Evolutionary conservation across 805 yeast species (phyloP).

Genomic region (Saccharomycopsis guyanensis): DNA sequence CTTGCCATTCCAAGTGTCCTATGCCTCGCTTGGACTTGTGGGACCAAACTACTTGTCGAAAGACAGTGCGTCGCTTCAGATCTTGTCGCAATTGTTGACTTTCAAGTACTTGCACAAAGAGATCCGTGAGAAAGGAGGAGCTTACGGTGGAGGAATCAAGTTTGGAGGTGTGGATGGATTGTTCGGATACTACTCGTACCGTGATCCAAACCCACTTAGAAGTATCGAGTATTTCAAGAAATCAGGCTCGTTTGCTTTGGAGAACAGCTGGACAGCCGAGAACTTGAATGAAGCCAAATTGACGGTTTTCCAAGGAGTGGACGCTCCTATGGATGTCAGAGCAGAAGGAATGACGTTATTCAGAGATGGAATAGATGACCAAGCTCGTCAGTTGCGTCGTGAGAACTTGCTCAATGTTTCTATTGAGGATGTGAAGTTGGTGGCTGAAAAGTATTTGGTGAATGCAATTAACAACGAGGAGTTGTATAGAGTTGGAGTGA

Average conservation of each 20-base stretch:
- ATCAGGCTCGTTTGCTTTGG: conserved; percentile 42
- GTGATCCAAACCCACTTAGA: conserved; percentile 82
- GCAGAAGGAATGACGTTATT: conserved; percentile 67
- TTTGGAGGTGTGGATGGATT: conserved; percentile 77
- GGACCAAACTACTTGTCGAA: conserved; percentile 61
- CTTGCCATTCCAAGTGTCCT: conserved; percentile 85
- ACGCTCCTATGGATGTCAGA: conserved; percentile 79
- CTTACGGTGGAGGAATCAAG: conserved; percentile 92
- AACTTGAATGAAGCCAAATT: conserved; percentile 87
- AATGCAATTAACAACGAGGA: conserved; percentile 23
- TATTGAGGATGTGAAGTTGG: conserved; percentile 54
- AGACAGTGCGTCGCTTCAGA: conserved; percentile 83
- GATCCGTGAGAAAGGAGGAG: conserved; percentile 93
- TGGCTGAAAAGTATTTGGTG: conserved; percentile 56
- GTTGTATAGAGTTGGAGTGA: conserved; percentile 32
- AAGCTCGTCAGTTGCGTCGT: conserved; percentile 74
- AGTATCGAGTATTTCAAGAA: conserved; percentile 54
- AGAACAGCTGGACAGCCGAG: conserved; percentile 44
- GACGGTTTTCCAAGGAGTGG: conserved; percentile 83
- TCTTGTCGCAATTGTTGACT: conserved; percentile 71
- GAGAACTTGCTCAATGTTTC: conserved; percentile 60
- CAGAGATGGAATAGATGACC: conserved; percentile 64
- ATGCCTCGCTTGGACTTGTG: conserved; percentile 56
- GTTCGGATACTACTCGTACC: conserved; percentile 77
- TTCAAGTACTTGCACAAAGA: conserved; percentile 83